Percentiles rank a stretch among this genome's conserved stretches.
Conservation (phyloP, 2,329 filamentous ascomycete genomes). For the Ophiosphaerella narmari region DNA sequence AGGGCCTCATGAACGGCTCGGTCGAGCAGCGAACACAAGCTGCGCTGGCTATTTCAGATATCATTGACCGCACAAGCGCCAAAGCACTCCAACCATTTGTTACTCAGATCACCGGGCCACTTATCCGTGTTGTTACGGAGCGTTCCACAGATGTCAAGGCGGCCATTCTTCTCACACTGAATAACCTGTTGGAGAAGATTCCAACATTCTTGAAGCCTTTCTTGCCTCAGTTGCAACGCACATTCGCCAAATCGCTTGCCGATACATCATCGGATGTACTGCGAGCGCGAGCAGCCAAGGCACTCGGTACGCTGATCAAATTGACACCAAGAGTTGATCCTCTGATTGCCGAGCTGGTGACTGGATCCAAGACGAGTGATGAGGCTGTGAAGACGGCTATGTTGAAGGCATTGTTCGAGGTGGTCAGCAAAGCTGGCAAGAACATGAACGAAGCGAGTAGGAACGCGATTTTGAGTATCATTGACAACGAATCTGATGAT, state of each 20-base stretch:
- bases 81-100: constrained; percentile 91
- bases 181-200: constrained; percentile 96
- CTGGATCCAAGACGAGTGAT: constrained; percentile 91
- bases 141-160: constrained; percentile 95
- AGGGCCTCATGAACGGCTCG: constrained; percentile 96
- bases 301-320: constrained; percentile 91
- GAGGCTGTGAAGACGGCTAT: constrained; percentile 89
- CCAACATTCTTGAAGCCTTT: constrained; percentile 94
- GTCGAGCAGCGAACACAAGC: constrained; percentile 89
- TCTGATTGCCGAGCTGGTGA: constrained; percentile 87
- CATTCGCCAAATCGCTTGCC: constrained; percentile 93
- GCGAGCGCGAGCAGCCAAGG: constrained; percentile 86
- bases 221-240: constrained; percentile 92
- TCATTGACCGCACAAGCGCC: constrained; percentile 88
- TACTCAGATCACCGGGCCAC: constrained; percentile 93
- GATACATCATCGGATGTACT: constrained; percentile 90
- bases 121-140: constrained; percentile 97
- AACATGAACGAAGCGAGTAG: constrained; percentile 95
- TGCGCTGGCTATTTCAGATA: constrained; percentile 91
- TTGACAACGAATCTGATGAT: constrained; percentile 81
- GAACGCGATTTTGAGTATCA: constrained; percentile 81
- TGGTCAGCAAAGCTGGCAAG: constrained; percentile 88
- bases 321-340: constrained; percentile 95
- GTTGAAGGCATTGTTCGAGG: constrained; percentile 95
- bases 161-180: constrained; percentile 90